phyloP scores from a whole-genome alignment of 495 filamentous ascomycete genomes.

The Podospora appendiculata region DNA sequence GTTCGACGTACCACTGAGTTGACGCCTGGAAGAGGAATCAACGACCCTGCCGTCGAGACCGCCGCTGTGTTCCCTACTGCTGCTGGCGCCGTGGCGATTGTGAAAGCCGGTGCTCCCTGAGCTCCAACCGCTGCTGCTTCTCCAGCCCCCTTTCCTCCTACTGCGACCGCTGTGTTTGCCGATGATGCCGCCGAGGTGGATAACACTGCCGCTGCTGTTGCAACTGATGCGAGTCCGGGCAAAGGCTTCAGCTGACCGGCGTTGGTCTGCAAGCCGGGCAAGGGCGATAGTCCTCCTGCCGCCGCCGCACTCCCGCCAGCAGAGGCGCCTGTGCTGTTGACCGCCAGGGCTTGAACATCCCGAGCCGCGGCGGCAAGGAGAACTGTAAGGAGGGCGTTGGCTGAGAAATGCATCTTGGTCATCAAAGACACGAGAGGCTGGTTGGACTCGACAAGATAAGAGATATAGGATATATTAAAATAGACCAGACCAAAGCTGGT shows the following conservation, averaged over 20 bases:
- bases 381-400: slow-evolving; percentile 12
- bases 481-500: slow-evolving; percentile 11
- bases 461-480: not conserved
- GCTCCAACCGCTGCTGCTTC: not conserved
- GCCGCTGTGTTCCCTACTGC: slow-evolving; percentile 2
- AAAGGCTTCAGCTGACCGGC: slow-evolving; percentile 10
- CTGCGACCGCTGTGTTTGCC: too few species aligned
- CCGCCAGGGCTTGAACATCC: slow-evolving; percentile 8
- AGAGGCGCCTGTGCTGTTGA: not conserved
- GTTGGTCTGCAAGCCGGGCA: slow-evolving; percentile 13
- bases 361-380: slow-evolving; percentile 18
- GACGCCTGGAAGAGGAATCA: too few species aligned
- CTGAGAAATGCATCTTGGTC: slow-evolving; percentile 19
- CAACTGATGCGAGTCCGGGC: slow-evolving; percentile 9
- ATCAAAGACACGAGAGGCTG: slow-evolving; percentile 1
- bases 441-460: not conserved
- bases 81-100: not conserved
- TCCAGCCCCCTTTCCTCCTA: too few species aligned
- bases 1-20: not conserved
- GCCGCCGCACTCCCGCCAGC: slow-evolving; percentile 1
- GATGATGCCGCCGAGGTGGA: too few species aligned
- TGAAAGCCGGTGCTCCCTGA: not conserved
- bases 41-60: not conserved
- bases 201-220: not conserved
- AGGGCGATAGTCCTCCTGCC: slow-evolving; percentile 9